A percentile compares a stretch with the other conserved stretches of the same genome.
phyloP scores from a whole-genome alignment of 345 rosid genomes.

The Isatis tinctoria region DNA sequence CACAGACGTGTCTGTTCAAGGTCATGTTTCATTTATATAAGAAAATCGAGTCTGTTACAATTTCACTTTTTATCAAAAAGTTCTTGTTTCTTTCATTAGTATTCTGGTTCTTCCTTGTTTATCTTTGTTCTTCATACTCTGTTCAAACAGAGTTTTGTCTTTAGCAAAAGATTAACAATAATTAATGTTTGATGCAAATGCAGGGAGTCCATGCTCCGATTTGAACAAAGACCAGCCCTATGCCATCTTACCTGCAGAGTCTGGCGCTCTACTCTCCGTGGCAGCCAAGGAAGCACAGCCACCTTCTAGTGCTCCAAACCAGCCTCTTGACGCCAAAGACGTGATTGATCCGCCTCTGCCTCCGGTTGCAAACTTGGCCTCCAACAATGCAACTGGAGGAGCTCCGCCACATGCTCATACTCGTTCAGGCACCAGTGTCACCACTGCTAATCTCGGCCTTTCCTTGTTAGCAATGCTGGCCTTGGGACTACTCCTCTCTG shows the following conservation, averaged over 20 bases:
- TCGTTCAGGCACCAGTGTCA: constrained; percentile 27
- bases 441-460: constrained; percentile 31
- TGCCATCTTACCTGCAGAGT: constrained; percentile 48
- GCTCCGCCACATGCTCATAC: constrained; percentile 16
- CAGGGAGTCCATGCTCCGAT: constrained; percentile 70
- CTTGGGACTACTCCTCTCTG: constrained; percentile 26
- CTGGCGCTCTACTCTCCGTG: constrained; percentile 39
- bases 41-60: too few relatives aligned
- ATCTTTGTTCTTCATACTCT: too few relatives aligned
- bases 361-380: constrained; percentile 34
- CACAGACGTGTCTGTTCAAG: too few relatives aligned
- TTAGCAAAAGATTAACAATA: too few relatives aligned
- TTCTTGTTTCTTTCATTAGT: too few relatives aligned
- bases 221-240: constrained; percentile 11
- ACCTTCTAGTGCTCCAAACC: constrained; percentile 42
- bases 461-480: constrained; percentile 36
- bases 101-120: too few relatives aligned
- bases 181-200: constrained; percentile 24
- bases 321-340: constrained; percentile 46
- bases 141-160: too few relatives aligned
- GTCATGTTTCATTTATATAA: too few relatives aligned
- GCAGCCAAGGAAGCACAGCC: constrained; percentile 25
- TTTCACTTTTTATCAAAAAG: too few relatives aligned
- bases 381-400: constrained; percentile 1
- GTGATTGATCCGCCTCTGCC: constrained; percentile 84